Base-by-base conservation (phyloP, 2,329 filamentous ascomycete genomes). In the Penicillium sp. region DNA sequence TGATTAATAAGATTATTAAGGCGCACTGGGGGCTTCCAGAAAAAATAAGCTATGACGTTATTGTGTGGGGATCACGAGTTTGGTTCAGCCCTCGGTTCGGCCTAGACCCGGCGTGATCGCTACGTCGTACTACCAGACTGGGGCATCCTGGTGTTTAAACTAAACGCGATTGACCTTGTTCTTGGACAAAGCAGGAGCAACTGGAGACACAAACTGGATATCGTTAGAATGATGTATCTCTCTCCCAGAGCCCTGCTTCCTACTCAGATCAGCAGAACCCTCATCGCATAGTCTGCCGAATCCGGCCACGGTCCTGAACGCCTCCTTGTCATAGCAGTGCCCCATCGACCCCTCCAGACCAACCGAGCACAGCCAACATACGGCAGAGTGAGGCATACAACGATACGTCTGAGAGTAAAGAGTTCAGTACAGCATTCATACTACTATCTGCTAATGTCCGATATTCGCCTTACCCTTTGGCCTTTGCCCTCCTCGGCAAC, bases 61-160 rank as follows among this genome's bases (percentile, higher is more conserved):
- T 66, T 69, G 64, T 66, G 62, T 69, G 69, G 69, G 60, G 65
- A 66, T 60, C 63, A 65, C 64, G 63, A 57, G 60, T 53, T 60
- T 57, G 28, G 51, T 25, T 25, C 41, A 49, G 38, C 56, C 55
- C 57, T 64, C 58, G 55, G 49, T 55, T 64, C 63, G 59, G 57
- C 58, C 58, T 45, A 56, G 35, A 51, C 35, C 37, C 34, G 6
- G 4, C 42, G 28, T 6, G 43, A 47, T 47, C 43, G 31, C 43
- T 31, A 47, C 43, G 43, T 47, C 8, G 43, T 47, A 14, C 12
- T 8, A 42, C 17, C 8, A 17, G n/a, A 42, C 38, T 17, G 7
- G 1, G 37, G 25, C 25, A 28, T 28, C 3, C 25, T 28, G 25
- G 25, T 5, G 31, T 8, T 31, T 31, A 6, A 2, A 2, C n/a